phyloP scores from a whole-genome alignment of 768 basidiomycete species.

The Hysterangium stoloniferum region DNA sequence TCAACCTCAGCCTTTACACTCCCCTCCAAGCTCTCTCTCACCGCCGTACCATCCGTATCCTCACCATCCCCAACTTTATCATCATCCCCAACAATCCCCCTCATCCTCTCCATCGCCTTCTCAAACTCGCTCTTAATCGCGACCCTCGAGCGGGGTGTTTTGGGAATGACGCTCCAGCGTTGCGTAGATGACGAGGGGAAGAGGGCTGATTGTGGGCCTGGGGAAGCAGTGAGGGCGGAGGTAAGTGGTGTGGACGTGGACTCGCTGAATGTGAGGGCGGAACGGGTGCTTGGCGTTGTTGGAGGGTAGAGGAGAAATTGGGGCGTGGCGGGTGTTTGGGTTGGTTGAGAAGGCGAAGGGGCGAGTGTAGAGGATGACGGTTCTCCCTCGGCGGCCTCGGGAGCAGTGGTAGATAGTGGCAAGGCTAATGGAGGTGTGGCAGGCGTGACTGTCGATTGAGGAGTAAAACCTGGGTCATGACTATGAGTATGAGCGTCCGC shows the following conservation, averaged over 20 bases:
- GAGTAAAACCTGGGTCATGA: too few relatives aligned
- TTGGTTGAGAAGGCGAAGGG: too few relatives aligned
- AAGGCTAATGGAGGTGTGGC: too few relatives aligned
- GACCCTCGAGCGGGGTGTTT: not conserved
- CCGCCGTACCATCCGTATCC: too few relatives aligned
- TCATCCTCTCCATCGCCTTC: slow-evolving; percentile 9
- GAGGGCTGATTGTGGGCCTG: not conserved
- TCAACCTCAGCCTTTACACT: too few relatives aligned
- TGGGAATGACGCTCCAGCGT: not conserved
- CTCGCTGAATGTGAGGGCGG: not conserved
- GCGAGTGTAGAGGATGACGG: too few relatives aligned
- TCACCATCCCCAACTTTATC: not conserved
- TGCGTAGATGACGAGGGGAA: not conserved
- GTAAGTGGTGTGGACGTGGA: not conserved
- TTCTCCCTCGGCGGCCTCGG: too few relatives aligned
- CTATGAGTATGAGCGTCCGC: too few relatives aligned
- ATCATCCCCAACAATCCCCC: not conserved
- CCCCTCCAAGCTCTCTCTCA: too few relatives aligned
- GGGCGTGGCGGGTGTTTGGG: too few relatives aligned
- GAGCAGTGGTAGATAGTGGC: too few relatives aligned
- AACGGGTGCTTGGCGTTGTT: not conserved
- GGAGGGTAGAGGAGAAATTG: not conserved
- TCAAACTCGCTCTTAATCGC: slow-evolving; percentile 6
- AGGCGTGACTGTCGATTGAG: too few relatives aligned
- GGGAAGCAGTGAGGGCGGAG: not conserved